phyloP scores from a whole-genome alignment of 257 asterid genomes.

The Linaria vulgaris region DNA sequence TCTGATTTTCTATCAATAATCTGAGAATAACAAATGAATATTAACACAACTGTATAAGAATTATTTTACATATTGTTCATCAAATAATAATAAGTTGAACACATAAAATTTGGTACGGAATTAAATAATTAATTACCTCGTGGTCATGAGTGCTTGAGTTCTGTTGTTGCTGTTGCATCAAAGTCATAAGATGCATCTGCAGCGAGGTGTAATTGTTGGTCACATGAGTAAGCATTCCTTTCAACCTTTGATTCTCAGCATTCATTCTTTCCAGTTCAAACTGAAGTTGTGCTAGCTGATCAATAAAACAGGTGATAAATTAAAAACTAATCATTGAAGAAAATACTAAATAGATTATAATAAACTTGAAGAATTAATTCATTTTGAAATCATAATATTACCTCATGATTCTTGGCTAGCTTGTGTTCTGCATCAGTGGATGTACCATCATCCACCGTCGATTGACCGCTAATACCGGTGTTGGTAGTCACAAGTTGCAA shows the following conservation, averaged over 20 bases:
- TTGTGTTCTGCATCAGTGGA: conserved; percentile 46
- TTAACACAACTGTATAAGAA: background rate
- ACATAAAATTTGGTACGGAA: too few species aligned
- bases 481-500: conserved; percentile 80
- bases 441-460: conserved; percentile 73
- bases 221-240: conserved; percentile 70
- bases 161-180: conserved; percentile 46
- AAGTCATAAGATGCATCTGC: conserved; percentile 53
- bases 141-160: conserved; percentile 30
- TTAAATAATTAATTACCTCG: conserved; percentile 28
- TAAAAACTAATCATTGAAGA: background rate
- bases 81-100: too few species aligned
- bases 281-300: conserved; percentile 60
- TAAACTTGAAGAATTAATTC: too few species aligned
- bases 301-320: background rate
- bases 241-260: conserved; percentile 67
- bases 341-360: background rate
- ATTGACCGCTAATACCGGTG: conserved; percentile 80
- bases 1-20: conserved; percentile 32
- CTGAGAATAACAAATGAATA: conserved; percentile 20
- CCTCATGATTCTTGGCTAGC: conserved; percentile 66
- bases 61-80: too few species aligned
- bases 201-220: conserved; percentile 56
- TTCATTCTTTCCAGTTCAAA: conserved; percentile 62
- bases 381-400: too few species aligned